Percentiles rank a stretch among this genome's conserved stretches.
These are phyloP conservation scores for Mycena kentingensis DNA, from an alignment of 768 basidiomycete genomes.

Conservation along the genomic window DNA sequence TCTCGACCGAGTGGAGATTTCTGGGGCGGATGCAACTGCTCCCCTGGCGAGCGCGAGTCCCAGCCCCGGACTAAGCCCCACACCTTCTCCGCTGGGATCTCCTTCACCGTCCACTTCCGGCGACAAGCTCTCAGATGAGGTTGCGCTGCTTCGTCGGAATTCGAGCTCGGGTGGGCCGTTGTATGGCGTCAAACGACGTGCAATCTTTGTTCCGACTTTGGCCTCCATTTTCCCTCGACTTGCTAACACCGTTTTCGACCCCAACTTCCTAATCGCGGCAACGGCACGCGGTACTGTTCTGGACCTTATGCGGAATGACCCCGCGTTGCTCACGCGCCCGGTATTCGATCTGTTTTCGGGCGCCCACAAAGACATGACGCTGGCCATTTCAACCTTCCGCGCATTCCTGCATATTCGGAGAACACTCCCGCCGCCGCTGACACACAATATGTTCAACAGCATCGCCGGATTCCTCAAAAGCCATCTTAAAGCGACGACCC, in stretches of 20 bases:
- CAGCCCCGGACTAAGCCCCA: slow-evolving; percentile 32
- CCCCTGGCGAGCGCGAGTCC: slow-evolving; percentile 4
- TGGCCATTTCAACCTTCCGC: slow-evolving; percentile 54
- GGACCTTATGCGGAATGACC: slow-evolving; percentile 76
- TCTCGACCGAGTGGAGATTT: slow-evolving; percentile 51
- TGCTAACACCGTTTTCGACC: slow-evolving; percentile 53
- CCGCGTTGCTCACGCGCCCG: slow-evolving; percentile 63
- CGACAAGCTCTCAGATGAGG: slow-evolving; percentile 30
- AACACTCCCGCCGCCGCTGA: slow-evolving; percentile 61
- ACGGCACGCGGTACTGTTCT: slow-evolving; percentile 58
- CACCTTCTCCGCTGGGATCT: slow-evolving; percentile 34
- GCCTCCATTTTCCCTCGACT: slow-evolving; percentile 56
- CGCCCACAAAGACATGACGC: slow-evolving; percentile 46
- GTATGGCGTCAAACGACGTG: slow-evolving; percentile 55
- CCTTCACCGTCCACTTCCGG: slow-evolving; percentile 22
- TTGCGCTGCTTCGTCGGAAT: slow-evolving; percentile 53
- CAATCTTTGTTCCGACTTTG: slow-evolving; percentile 67
- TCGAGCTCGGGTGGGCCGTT: slow-evolving; percentile 52
- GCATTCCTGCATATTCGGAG: slow-evolving; percentile 59
- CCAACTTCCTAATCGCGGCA: slow-evolving; percentile 53
- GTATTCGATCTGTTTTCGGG: slow-evolving; percentile 60
- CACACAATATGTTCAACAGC: slow-evolving; percentile 70
- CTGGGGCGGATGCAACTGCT: slow-evolving; percentile 25
- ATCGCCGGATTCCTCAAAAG: slow-evolving; percentile 68
- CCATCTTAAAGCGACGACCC: slow-evolving; percentile 38